Evolutionary conservation across 495 filamentous ascomycete genomes (phyloP).

Genomic region (Bacidia rubella): DNA sequence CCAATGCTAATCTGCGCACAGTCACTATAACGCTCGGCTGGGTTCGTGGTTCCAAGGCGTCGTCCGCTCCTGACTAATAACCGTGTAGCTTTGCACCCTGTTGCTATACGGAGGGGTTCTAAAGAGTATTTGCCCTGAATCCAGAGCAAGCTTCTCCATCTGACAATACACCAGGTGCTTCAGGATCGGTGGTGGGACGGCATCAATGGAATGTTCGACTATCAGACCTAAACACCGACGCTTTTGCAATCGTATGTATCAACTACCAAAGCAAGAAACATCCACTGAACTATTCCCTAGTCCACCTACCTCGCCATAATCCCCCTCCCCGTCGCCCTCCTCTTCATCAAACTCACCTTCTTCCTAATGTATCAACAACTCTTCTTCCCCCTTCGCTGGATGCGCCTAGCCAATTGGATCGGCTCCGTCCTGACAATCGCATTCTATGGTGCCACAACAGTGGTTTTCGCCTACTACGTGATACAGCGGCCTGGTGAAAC

Average conservation of each 20-base stretch:
- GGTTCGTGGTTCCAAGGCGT: too few relatives aligned
- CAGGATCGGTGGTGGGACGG: not conserved
- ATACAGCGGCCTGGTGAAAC: not conserved
- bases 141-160: too few relatives aligned
- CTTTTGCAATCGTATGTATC: not conserved
- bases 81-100: too few relatives aligned
- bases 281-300: not conserved
- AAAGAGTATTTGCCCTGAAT: too few relatives aligned
- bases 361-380: conserved; percentile 15
- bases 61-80: too few relatives aligned
- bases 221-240: not conserved
- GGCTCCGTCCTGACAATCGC: not conserved
- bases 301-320: not conserved
- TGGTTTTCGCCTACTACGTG: not conserved
- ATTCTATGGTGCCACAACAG: conserved; percentile 1
- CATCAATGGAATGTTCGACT: conserved; percentile 5
- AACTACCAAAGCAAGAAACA: too few relatives aligned
- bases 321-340: not conserved
- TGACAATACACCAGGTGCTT: not conserved
- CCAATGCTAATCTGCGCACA: not conserved
- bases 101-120: too few relatives aligned
- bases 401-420: conserved; percentile 7
- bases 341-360: conserved; percentile 11
- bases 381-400: conserved; percentile 11
- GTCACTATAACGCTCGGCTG: too few relatives aligned